Conservation (phyloP, 495 filamentous ascomycete species). For the Pseudoneurospora amorphoporcata region DNA sequence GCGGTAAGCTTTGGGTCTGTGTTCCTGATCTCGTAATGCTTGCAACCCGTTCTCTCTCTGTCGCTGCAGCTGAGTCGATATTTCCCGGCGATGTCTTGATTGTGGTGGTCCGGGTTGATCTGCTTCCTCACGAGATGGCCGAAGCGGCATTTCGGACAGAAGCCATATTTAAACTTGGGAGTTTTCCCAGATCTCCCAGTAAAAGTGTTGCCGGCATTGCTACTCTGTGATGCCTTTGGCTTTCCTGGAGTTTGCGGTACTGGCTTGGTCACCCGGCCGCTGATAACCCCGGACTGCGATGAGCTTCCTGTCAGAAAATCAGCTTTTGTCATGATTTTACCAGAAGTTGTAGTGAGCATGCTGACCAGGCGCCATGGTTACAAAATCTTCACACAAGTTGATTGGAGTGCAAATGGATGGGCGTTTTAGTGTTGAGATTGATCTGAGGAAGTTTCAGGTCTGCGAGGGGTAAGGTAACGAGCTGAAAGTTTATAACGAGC, state of each 20-base stretch:
- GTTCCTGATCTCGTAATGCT: neutral
- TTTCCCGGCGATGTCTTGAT: neutral
- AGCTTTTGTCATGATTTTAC: neutral
- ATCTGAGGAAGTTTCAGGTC: neutral
- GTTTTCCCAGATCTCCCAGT: neutral
- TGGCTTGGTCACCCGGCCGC: neutral
- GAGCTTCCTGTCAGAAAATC: neutral
- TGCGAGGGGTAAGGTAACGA: neutral
- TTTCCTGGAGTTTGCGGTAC: constrained; percentile 1
- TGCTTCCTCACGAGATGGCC: constrained; percentile 6
- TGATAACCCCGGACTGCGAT: neutral
- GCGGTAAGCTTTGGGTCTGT: neutral
- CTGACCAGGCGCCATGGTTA: neutral
- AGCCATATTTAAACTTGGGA: constrained; percentile 10
- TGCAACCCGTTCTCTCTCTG: constrained; percentile 2
- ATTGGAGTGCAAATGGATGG: neutral
- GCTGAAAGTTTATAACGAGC: neutral
- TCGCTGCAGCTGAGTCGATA: constrained; percentile 11
- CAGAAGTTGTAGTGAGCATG: neutral
- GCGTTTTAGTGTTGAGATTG: neutral
- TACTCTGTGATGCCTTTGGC: neutral
- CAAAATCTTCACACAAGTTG: neutral
- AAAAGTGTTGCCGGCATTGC: neutral
- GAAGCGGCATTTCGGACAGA: constrained; percentile 7
- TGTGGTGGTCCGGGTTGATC: neutral